Evolutionary conservation across 192 early-diverging fungal species (phyloP).

Genomic region (Backusella mclennaniae): DNA sequence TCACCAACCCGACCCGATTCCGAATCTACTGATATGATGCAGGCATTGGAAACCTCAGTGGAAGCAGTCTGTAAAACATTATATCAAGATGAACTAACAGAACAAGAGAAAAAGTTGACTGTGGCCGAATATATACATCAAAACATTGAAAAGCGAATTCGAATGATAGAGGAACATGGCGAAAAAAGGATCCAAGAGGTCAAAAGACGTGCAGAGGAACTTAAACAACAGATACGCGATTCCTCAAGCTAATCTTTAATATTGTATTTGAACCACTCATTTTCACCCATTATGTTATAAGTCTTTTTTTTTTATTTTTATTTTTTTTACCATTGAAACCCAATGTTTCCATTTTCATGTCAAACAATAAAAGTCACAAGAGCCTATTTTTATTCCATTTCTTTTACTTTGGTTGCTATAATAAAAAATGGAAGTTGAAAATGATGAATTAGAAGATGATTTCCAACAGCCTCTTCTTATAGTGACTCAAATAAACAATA

Average conservation of each 20-base stretch:
- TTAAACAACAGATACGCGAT: not conserved
- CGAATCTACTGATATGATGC: not conserved
- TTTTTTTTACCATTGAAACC: not conserved
- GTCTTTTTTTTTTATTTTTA: not conserved
- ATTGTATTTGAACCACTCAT: not conserved
- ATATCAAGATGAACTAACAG: not conserved
- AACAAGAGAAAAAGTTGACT: not conserved
- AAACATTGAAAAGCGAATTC: not conserved
- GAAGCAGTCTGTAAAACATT: not conserved
- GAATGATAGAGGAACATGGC: not conserved
- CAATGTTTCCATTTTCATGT: no score
- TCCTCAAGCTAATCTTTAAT: not conserved
- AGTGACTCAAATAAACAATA: not conserved
- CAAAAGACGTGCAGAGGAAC: not conserved
- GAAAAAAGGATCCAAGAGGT: not conserved
- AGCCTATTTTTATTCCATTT: no score
- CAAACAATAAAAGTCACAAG: not conserved
- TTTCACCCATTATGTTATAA: not conserved
- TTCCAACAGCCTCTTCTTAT: slow-evolving; percentile 1
- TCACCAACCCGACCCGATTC: not conserved
- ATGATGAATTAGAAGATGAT: not conserved
- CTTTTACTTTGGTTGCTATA: not conserved
- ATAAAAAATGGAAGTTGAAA: not conserved
- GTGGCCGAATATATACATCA: not conserved
- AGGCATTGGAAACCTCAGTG: not conserved